Percentiles rank a stretch among this genome's conserved stretches.
Conservation (phyloP, 768 basidiomycete genomes). For the Podaxis sp. region DNA sequence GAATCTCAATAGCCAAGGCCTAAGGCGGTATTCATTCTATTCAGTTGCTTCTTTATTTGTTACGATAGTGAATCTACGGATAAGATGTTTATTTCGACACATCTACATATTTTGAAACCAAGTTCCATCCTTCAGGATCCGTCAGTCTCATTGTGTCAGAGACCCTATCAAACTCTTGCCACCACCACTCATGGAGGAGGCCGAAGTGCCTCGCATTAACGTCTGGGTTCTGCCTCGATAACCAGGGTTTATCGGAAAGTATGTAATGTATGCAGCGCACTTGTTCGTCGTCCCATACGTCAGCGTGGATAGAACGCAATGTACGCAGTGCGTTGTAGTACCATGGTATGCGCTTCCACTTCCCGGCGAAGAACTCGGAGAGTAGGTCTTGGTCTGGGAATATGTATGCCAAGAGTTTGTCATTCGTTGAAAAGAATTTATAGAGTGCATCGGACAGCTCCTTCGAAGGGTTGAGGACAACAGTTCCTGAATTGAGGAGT, state of each 20-base stretch:
- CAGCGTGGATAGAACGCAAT: slow-evolving; percentile 63
- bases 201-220: slow-evolving; percentile 40
- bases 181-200: slow-evolving; percentile 72
- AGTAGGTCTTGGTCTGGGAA: slow-evolving; percentile 96
- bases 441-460: slow-evolving; percentile 49
- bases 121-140: slow-evolving; percentile 44
- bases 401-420: slow-evolving; percentile 35
- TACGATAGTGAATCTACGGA: slow-evolving; percentile 2
- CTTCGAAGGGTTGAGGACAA: slow-evolving; percentile 76
- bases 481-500: slow-evolving; percentile 88
- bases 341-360: slow-evolving; percentile 78
- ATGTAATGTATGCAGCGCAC: slow-evolving; percentile 88
- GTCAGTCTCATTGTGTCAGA: slow-evolving; percentile 36
- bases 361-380: slow-evolving; percentile 71
- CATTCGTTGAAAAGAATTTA: slow-evolving; percentile 46
- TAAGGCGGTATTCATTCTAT: too few relatives aligned
- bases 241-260: slow-evolving; percentile 84
- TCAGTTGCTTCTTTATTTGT: background rate
- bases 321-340: slow-evolving; percentile 93
- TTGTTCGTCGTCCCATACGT: slow-evolving; percentile 82
- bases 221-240: slow-evolving; percentile 38
- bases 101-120: slow-evolving; percentile 49
- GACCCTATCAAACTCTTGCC: slow-evolving; percentile 57
- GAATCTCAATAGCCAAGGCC: background rate
- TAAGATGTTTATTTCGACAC: slow-evolving; percentile 16